A percentile compares a stretch with the other conserved stretches of the same genome.
phyloP scores from a whole-genome alignment of 1,284 basidiomycete genomes.

The Boletus semigastroideus region DNA sequence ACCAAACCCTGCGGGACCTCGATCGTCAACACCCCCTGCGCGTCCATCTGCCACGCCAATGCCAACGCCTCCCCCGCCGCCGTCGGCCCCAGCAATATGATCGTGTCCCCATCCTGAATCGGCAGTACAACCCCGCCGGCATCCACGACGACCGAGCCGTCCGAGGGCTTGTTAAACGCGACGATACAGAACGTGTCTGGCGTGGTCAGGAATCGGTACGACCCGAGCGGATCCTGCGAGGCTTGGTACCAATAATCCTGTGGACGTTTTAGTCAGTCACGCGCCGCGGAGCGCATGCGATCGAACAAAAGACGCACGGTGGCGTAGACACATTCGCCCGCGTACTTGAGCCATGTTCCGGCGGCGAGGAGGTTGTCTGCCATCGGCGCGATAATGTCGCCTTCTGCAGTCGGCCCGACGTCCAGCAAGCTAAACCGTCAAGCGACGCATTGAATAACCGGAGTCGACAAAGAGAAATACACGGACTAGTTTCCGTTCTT shows the following conservation, averaged over 20 bases:
- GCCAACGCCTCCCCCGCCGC: background rate
- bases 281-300: no score
- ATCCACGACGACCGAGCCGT: conserved; percentile 37
- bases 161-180: conserved; percentile 39
- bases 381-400: conserved; percentile 49
- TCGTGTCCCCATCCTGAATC: conserved; percentile 42
- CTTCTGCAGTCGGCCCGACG: conserved; percentile 54
- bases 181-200: conserved; percentile 46
- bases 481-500: conserved; percentile 59
- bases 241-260: conserved; percentile 45
- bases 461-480: conserved; percentile 35
- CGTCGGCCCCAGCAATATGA: conserved; percentile 43
- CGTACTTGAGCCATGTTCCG: conserved; percentile 50
- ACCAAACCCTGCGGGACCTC: conserved; percentile 31
- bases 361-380: conserved; percentile 46
- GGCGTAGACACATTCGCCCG: conserved; percentile 51
- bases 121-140: conserved; percentile 41
- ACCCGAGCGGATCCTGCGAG: conserved; percentile 39
- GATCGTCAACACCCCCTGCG: conserved; percentile 32
- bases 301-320: no score
- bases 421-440: conserved; percentile 45
- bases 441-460: conserved; percentile 29
- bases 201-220: conserved; percentile 52
- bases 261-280: background rate
- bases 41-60: conserved; percentile 23